Evolutionary conservation across 495 filamentous ascomycete species (phyloP).

Genomic region (Aspergillus sclerotioniger): DNA sequence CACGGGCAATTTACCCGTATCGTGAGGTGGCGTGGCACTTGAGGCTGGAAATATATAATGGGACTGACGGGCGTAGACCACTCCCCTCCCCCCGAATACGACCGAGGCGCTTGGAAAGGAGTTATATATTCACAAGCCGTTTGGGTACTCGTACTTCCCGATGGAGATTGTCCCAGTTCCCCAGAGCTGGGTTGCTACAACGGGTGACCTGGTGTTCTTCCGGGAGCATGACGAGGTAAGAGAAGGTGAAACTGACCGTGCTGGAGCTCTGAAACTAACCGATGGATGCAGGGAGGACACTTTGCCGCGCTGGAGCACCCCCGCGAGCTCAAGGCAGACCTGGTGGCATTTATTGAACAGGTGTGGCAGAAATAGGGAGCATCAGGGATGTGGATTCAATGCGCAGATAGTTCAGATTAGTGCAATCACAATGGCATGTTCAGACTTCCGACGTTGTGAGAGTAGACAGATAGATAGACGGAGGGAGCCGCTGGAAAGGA

Average conservation of each 20-base stretch:
- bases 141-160: conserved; percentile 59
- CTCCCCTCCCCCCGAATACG: background rate
- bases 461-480: no score
- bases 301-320: conserved; percentile 22
- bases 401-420: no score
- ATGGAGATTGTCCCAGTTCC: conserved; percentile 53
- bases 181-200: conserved; percentile 47
- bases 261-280: background rate
- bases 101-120: conserved; percentile 16
- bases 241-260: background rate
- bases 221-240: conserved; percentile 17
- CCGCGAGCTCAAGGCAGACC: conserved; percentile 48
- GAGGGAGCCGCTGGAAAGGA: no score
- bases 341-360: conserved; percentile 56
- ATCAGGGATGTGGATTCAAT: no score
- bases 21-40: conserved; percentile 31
- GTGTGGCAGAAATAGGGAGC: conserved; percentile 23
- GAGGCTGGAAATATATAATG: conserved; percentile 6
- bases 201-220: conserved; percentile 49
- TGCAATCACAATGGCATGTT: no score
- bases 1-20: conserved; percentile 57
- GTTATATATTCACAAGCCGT: conserved; percentile 51
- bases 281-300: conserved; percentile 37
- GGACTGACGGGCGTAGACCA: background rate
- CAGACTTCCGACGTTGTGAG: no score